Percentiles rank a stretch among this genome's conserved stretches.
phyloP scores from a whole-genome alignment of 768 basidiomycete species.

The Leccinum arenicola region DNA sequence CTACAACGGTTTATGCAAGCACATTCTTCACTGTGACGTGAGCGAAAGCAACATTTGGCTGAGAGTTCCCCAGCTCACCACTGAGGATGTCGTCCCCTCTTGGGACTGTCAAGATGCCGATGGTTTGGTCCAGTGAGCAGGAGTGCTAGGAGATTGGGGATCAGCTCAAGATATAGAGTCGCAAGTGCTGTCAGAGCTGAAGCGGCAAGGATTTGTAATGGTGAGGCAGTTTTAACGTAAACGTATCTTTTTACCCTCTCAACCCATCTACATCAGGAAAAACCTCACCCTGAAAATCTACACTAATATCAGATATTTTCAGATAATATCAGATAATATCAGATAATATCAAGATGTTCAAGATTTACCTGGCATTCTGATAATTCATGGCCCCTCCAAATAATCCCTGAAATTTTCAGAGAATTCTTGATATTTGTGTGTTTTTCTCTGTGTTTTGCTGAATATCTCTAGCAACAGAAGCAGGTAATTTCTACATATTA shows the following conservation, averaged over 20 bases:
- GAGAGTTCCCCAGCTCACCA: background rate
- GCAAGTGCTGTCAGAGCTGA: background rate
- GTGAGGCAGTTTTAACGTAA: background rate
- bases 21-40: background rate
- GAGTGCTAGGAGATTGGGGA: background rate
- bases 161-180: background rate
- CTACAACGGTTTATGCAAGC: background rate
- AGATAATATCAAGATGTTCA: too few species aligned
- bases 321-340: too few species aligned
- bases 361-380: too few species aligned
- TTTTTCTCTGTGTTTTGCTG: too few species aligned
- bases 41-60: background rate
- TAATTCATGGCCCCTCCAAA: too few species aligned
- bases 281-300: too few species aligned
- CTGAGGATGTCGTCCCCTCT: background rate
- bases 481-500: too few species aligned
- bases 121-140: background rate
- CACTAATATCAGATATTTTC: too few species aligned
- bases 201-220: background rate
- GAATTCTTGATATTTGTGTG: too few species aligned
- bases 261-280: too few species aligned
- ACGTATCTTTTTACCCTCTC: background rate
- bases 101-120: background rate
- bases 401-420: too few species aligned
- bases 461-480: too few species aligned